These are phyloP conservation scores for Hypoxylon sp. DNA, from an alignment of 2,329 filamentous ascomycete genomes.

Conservation along the genomic window DNA sequence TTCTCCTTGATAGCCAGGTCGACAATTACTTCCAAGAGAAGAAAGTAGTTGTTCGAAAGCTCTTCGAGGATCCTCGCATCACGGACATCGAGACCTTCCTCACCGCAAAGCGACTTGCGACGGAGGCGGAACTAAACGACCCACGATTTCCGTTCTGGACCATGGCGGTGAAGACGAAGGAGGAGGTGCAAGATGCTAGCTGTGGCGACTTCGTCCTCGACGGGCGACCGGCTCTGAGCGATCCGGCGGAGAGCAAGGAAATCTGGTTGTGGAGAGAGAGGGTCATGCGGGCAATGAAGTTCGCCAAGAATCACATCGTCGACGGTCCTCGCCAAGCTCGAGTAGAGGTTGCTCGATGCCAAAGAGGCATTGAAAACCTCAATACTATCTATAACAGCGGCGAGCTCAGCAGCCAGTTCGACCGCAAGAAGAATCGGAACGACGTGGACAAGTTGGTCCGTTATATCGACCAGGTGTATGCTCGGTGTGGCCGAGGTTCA, in stretches of 20 bases:
- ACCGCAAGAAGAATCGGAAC: neutral
- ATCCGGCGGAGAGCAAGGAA: neutral
- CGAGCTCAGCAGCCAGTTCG: rapidly evolving
- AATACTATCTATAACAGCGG: neutral
- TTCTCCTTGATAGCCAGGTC: neutral
- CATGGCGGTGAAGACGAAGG: neutral
- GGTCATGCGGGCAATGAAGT: neutral
- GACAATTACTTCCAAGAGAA: slow-evolving; percentile 32
- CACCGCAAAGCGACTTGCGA: neutral
- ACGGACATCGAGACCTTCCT: neutral
- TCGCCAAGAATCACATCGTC: neutral
- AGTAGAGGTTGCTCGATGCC: neutral
- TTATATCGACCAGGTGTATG: neutral
- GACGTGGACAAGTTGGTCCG: neutral
- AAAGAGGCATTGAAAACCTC: neutral
- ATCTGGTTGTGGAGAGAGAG: slow-evolving; percentile 21
- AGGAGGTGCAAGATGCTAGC: neutral
- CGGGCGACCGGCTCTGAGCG: neutral
- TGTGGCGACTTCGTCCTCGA: slow-evolving; percentile 2
- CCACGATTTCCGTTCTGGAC: slow-evolving; percentile 14
- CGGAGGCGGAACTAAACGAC: slow-evolving; percentile 6
- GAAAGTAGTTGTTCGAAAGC: neutral
- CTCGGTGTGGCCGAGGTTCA: slow-evolving; percentile 13
- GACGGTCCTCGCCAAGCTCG: neutral
- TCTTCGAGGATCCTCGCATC: slow-evolving; percentile 4